Conservation (phyloP, 768 basidiomycete genomes). For the Russula sp. region DNA sequence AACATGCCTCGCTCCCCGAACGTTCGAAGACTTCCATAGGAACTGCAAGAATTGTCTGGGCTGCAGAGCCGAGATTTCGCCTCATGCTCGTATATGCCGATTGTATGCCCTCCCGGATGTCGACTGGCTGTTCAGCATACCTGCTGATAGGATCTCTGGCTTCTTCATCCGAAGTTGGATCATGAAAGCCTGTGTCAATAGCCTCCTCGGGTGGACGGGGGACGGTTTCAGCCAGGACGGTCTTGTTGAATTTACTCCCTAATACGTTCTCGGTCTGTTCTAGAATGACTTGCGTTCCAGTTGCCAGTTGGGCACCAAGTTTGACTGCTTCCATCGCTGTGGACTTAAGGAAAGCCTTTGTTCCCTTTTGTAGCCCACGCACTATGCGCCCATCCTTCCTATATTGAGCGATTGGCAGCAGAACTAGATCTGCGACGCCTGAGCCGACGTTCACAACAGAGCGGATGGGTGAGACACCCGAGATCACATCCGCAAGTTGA, state of each 20-base stretch:
- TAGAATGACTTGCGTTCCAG: slow-evolving; percentile 94
- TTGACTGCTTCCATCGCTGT: slow-evolving; percentile 95
- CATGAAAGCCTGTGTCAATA: slow-evolving; percentile 25
- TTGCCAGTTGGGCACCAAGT: slow-evolving; percentile 88
- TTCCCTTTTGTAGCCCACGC: slow-evolving; percentile 89
- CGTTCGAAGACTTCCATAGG: slow-evolving; percentile 99
- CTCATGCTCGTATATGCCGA: slow-evolving; percentile 86
- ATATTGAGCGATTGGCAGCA: slow-evolving; percentile 96
- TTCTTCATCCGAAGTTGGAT: slow-evolving; percentile 39
- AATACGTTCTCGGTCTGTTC: slow-evolving; percentile 91
- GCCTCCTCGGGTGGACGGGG: slow-evolving; percentile 29
- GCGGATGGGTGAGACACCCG: slow-evolving; percentile 92
- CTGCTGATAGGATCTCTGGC: slow-evolving; percentile 61
- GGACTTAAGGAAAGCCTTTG: slow-evolving; percentile 86
- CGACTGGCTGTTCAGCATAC: slow-evolving; percentile 86
- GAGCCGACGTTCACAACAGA: slow-evolving; percentile 97
- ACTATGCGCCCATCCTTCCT: slow-evolving; percentile 92
- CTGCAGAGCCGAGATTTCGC: slow-evolving; percentile 84
- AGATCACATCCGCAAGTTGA: slow-evolving; percentile 93
- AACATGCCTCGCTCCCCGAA: slow-evolving; percentile 77
- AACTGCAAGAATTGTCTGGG: slow-evolving; percentile 96
- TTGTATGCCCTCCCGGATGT: slow-evolving; percentile 81
- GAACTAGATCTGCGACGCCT: slow-evolving; percentile 90
- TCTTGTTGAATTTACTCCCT: slow-evolving; percentile 65
- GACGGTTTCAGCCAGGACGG: slow-evolving; percentile 61